These are phyloP conservation scores for Pythium chondricola DNA, from an alignment of 352 stramenopile genomes.

Conservation along the genomic window DNA sequence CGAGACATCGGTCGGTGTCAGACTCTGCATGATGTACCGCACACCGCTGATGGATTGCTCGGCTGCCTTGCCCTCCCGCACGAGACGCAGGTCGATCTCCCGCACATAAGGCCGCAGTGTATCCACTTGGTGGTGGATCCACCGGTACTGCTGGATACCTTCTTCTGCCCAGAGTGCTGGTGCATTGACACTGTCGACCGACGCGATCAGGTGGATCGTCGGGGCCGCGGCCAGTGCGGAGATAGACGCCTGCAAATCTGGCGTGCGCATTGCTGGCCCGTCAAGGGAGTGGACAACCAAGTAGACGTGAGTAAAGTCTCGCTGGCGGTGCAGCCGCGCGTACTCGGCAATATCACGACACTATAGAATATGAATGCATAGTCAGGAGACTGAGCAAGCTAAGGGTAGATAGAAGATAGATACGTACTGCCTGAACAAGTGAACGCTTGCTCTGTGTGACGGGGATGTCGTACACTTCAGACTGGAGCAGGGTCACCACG, in stretches of 20 bases:
- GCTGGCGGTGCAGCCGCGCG: constrained; percentile 4
- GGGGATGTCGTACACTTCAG: constrained; percentile 7
- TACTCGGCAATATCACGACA: constrained; percentile 11
- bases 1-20: constrained; percentile 14
- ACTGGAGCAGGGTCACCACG: constrained; percentile 4
- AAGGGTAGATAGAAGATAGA: neutral
- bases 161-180: constrained; percentile 15
- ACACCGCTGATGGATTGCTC: constrained; percentile 15
- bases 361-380: neutral
- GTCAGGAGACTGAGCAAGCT: neutral
- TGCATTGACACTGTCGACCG: constrained; percentile 15
- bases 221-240: constrained; percentile 6
- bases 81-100: constrained; percentile 9
- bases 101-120: constrained; percentile 10
- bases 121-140: constrained; percentile 14
- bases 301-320: constrained; percentile 3
- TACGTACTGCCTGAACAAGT: constrained; percentile 8
- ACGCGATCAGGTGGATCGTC: constrained; percentile 9
- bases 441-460: neutral
- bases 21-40: constrained; percentile 14
- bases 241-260: constrained; percentile 8
- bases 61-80: constrained; percentile 12
- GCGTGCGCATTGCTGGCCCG: constrained; percentile 6
- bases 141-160: constrained; percentile 14
- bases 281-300: constrained; percentile 15